Conservation (phyloP, 192 early-diverging fungal genomes). For the Backusella luteola region DNA sequence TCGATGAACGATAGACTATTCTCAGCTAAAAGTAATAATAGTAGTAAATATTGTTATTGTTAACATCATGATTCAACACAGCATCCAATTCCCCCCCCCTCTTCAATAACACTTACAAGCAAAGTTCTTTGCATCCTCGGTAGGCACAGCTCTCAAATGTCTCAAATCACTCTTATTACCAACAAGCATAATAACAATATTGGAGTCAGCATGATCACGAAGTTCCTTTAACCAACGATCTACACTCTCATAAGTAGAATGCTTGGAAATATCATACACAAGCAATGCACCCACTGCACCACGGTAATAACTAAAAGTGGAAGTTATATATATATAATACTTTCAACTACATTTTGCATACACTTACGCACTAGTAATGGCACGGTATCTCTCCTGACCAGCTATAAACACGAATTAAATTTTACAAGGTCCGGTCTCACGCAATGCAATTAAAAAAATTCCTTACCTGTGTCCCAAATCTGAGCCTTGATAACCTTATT, state of each 20-base stretch:
- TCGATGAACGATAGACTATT: conserved; percentile 90
- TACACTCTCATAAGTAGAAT: conserved; percentile 94
- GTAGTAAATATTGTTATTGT: conserved; percentile 62
- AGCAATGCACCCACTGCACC: conserved; percentile 97
- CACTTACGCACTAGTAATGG: conserved; percentile 70
- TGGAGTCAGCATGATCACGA: conserved; percentile 93
- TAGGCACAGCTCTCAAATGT: conserved; percentile 94
- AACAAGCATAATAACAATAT: conserved; percentile 99
- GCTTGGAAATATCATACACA: conserved; percentile 98
- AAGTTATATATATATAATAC: neutral
- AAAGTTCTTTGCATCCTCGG: conserved; percentile 98
- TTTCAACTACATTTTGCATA: conserved; percentile 20
- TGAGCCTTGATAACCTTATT: conserved; percentile 97
- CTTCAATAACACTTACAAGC: conserved; percentile 62
- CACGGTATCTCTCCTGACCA: conserved; percentile 79
- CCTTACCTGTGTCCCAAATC: conserved; percentile 95
- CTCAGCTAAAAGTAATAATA: conserved; percentile 1
- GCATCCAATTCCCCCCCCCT: neutral
- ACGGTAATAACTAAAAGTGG: conserved; percentile 78
- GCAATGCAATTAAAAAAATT: neutral
- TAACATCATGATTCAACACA: neutral
- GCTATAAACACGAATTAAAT: conserved; percentile 32
- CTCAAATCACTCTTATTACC: conserved; percentile 99
- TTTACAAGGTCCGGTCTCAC: neutral
- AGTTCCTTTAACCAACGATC: conserved; percentile 98